Evolutionary conservation across 169 alveolate genomes (phyloP).

Genomic region (Eimeria praecox): DNA sequence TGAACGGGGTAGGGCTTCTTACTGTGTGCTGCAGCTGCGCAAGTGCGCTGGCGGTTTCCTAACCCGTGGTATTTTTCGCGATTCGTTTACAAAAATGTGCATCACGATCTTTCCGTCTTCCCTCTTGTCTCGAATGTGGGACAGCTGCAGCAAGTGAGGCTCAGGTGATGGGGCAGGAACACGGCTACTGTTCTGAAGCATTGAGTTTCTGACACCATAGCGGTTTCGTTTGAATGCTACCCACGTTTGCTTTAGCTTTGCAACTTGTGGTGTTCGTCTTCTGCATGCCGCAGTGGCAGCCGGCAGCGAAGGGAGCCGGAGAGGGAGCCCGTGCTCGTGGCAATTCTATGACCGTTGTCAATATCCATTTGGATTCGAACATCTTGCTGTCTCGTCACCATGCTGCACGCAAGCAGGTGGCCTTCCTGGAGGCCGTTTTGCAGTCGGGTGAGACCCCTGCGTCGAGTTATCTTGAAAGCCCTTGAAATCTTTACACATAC

Average conservation of each 20-base stretch:
- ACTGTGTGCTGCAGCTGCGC: constrained; percentile 43
- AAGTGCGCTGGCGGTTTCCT: constrained; percentile 74
- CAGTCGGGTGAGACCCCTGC: not conserved
- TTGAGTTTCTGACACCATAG: not conserved
- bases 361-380: constrained; percentile 47
- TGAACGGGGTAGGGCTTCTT: not conserved
- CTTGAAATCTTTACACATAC: no score
- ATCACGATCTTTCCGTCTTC: constrained; percentile 16
- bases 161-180: not conserved
- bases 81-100: constrained; percentile 38
- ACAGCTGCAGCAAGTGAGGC: constrained; percentile 19
- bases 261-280: not conserved
- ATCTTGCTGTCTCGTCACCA: not conserved
- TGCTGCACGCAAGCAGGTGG: not conserved
- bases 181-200: not conserved
- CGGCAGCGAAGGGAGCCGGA: not conserved
- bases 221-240: no score
- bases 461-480: not conserved
- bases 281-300: constrained; percentile 9
- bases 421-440: constrained; percentile 22
- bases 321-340: not conserved
- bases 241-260: no score
- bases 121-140: constrained; percentile 23
- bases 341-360: constrained; percentile 13
- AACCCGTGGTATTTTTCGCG: constrained; percentile 76